These are phyloP conservation scores for Parmales sp. DNA, from an alignment of 108 stramenopile species.

Conservation along the genomic window DNA sequence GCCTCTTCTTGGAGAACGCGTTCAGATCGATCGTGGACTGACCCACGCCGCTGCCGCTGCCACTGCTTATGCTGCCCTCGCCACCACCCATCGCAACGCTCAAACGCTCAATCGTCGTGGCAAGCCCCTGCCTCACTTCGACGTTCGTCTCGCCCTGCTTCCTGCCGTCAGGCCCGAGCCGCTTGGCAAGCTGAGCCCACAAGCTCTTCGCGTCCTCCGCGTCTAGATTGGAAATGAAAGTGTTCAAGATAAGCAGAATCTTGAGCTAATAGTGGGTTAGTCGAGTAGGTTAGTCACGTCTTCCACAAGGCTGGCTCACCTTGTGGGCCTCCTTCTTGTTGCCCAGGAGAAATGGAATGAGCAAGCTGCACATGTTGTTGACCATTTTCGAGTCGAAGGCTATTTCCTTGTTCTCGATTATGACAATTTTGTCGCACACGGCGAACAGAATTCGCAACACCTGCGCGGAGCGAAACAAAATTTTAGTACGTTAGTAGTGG, in stretches of 20 bases:
- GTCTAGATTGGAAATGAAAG: slow-evolving; percentile 38
- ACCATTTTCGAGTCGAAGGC: neutral
- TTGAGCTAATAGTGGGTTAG: slow-evolving; percentile 25
- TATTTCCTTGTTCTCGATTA: neutral
- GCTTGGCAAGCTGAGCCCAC: slow-evolving; percentile 22
- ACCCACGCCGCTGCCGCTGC: slow-evolving; percentile 18
- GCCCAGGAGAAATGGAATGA: too few relatives aligned
- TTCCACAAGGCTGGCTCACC: neutral
- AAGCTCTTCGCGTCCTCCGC: slow-evolving; percentile 17
- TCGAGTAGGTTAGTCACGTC: neutral
- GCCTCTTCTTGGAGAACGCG: slow-evolving; percentile 42
- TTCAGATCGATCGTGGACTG: slow-evolving; percentile 35
- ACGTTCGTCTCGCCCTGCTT: slow-evolving; percentile 41
- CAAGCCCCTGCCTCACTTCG: slow-evolving; percentile 32
- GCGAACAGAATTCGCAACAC: too few relatives aligned
- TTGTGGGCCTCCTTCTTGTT: too few relatives aligned
- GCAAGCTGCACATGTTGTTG: too few relatives aligned
- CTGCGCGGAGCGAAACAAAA: too few relatives aligned
- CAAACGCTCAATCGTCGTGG: slow-evolving; percentile 25
- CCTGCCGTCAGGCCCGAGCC: slow-evolving; percentile 56
- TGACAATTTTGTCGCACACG: too few relatives aligned
- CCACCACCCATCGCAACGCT: neutral
- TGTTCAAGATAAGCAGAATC: slow-evolving; percentile 50
- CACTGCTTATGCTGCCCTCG: slow-evolving; percentile 3
- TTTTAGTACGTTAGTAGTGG: too few relatives aligned